Evolutionary conservation across 352 stramenopile genomes (phyloP), one percentile per base, ranked within the genome.

Genomic region (Albugo candida): DNA sequence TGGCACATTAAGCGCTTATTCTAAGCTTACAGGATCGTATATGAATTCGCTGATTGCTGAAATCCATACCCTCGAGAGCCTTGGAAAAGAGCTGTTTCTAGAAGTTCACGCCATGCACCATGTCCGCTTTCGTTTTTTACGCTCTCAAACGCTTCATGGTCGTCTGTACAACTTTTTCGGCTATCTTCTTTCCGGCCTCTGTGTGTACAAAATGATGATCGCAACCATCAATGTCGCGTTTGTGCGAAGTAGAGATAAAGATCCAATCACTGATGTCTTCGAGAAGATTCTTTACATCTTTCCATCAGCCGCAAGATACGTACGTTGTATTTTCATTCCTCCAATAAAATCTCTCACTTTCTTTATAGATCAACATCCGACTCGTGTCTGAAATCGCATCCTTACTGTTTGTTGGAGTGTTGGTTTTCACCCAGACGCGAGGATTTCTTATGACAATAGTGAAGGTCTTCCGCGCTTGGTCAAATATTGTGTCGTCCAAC

Each of bases 191-290:
- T 85, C 70, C 40, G 69, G 51, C 10, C 85, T 88, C 45, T 88
- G 76, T 40, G 58, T 88, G 41, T 88, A 88, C 65, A 88, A 88
- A 48, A 88, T 85, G 76, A 45, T 82, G 31, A 86, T 85, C 73
- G 85, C 73, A 59, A 86, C 71, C 0, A 53, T 83, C 21, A 89
- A 89, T 52, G 73, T 85, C 27, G 63, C 82, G 6, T 86, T 89
- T 40, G 63, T 66, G 18, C 61, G 73, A 20, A 83, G 81, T 47
- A 70, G 76, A 34, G 76, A 89, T 38, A 89, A 83, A 51, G 76
- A 89, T 18, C 76, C 76, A 45, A 89, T 89, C 57, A 86, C 76
- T 0, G 63, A 81, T 47, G 69, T 55, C 1, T 67, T 89, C 16
- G 76, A 86, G 42, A 89, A 86, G 54, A 61, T 89, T 20, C 46